A percentile compares a stretch with the other conserved stretches of the same genome.
Conservation (phyloP, 106 monocot genomes). For the Triglochin maritima region DNA sequence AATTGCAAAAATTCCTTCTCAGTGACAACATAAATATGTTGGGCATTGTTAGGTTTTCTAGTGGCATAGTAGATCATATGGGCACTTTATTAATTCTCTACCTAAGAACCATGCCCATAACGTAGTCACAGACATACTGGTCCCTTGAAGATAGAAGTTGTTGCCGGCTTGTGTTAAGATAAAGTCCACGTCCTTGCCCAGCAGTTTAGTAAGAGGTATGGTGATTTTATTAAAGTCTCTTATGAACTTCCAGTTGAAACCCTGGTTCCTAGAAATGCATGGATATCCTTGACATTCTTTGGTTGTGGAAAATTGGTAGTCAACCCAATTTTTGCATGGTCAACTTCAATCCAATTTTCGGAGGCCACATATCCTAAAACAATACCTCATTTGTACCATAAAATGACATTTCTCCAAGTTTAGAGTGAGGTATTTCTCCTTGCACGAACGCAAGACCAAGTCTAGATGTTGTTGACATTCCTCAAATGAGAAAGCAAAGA, state of each 20-base stretch:
- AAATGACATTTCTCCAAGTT: constrained; percentile 8
- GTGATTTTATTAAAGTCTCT: not conserved
- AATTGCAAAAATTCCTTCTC: too few relatives aligned
- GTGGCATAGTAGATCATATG: not conserved
- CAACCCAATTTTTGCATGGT: constrained; percentile 3
- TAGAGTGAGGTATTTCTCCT: not conserved
- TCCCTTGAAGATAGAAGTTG: not conserved
- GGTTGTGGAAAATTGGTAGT: not conserved
- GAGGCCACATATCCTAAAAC: not conserved
- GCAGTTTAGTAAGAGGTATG: not conserved
- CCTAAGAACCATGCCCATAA: not conserved
- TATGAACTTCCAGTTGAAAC: not conserved
- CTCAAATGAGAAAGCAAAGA: not conserved
- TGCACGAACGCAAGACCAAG: not conserved
- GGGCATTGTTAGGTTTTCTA: not conserved
- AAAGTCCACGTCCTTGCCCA: not conserved
- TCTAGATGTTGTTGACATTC: not conserved
- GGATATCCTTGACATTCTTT: not conserved
- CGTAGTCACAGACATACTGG: not conserved
- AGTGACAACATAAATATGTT: too few relatives aligned
- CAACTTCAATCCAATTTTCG: not conserved
- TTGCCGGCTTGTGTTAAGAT: not conserved
- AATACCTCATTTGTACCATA: not conserved
- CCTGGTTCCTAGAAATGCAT: not conserved
- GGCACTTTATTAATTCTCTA: not conserved